A percentile compares a stretch with the other conserved stretches of the same genome.
Evolutionary conservation across 805 yeast species (phyloP).

Genomic region (Sugiyamaella qingdaonensis): DNA sequence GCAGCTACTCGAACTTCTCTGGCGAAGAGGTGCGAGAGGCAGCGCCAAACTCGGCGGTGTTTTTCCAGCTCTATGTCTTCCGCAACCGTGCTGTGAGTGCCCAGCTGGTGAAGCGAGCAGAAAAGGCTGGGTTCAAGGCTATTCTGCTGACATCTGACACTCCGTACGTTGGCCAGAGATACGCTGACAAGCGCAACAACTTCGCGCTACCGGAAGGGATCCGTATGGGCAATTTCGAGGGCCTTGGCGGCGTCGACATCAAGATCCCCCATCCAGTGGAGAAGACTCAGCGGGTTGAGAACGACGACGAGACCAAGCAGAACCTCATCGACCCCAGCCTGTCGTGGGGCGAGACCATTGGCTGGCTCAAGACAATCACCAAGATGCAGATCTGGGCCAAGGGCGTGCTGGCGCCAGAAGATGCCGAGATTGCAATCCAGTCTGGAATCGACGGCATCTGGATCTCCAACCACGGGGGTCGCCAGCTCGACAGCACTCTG

Average conservation of each 20-base stretch:
- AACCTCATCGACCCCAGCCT: constrained; percentile 27
- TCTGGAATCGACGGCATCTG: constrained; percentile 61
- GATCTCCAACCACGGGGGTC: constrained; percentile 70
- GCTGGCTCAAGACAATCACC: constrained; percentile 33
- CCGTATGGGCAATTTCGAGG: constrained; percentile 26
- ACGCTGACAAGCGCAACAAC: constrained; percentile 38
- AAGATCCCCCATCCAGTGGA: constrained; percentile 22
- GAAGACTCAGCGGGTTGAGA: constrained; percentile 10
- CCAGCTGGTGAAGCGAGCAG: constrained; percentile 25
- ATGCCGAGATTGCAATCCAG: constrained; percentile 55
- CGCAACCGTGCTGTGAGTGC: constrained; percentile 26
- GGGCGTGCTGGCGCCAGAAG: constrained; percentile 65
- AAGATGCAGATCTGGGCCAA: constrained; percentile 49
- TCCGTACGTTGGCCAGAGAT: constrained; percentile 51
- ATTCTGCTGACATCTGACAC: constrained; percentile 55
- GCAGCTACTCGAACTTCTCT: constrained; percentile 26
- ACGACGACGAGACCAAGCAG: constrained; percentile 6
- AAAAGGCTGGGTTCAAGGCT: constrained; percentile 37
- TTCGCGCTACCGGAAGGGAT: constrained; percentile 27
- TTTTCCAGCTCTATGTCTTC: constrained; percentile 31
- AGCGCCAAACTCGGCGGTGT: constrained; percentile 24
- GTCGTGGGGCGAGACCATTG: constrained; percentile 29
- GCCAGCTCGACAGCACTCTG: constrained; percentile 60
- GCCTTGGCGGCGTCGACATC: constrained; percentile 19
- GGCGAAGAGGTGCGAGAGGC: constrained; percentile 26